Evolutionary conservation across 768 basidiomycete genomes (phyloP).

Genomic region (Pulveroboletus ravenelii): DNA sequence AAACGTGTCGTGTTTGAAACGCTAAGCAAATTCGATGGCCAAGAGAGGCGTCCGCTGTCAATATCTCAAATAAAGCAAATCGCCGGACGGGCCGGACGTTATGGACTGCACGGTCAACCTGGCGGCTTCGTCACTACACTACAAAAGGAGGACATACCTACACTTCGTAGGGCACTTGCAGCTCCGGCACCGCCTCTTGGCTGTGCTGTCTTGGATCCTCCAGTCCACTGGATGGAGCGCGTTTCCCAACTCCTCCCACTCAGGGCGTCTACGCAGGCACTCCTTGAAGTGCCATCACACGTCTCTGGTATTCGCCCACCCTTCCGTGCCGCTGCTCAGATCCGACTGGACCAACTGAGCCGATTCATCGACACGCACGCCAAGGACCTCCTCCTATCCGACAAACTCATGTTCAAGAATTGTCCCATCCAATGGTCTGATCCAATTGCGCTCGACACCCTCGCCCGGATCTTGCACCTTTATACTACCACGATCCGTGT

Average conservation of each 20-base stretch:
- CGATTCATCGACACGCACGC: slow-evolving; percentile 41
- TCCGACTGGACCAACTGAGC: slow-evolving; percentile 29
- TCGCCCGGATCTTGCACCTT: slow-evolving; percentile 18
- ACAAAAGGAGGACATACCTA: slow-evolving; percentile 53
- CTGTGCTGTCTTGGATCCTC: slow-evolving; percentile 45
- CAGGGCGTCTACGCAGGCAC: slow-evolving; percentile 34
- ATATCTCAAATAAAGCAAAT: slow-evolving; percentile 88
- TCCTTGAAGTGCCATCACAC: slow-evolving; percentile 48
- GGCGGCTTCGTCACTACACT: slow-evolving; percentile 76
- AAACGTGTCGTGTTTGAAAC: slow-evolving; percentile 77
- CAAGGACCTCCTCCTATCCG: slow-evolving; percentile 37
- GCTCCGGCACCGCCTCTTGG: slow-evolving; percentile 46
- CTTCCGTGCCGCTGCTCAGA: slow-evolving; percentile 36
- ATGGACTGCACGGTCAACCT: slow-evolving; percentile 54
- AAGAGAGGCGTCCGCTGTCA: slow-evolving; percentile 43
- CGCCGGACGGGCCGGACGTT: slow-evolving; percentile 90
- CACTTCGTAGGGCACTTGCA: slow-evolving; percentile 53
- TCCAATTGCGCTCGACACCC: slow-evolving; percentile 16
- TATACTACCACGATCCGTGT: slow-evolving; percentile 34
- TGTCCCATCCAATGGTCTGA: slow-evolving; percentile 23
- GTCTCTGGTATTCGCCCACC: slow-evolving; percentile 41
- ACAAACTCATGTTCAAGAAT: slow-evolving; percentile 42
- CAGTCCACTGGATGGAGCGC: slow-evolving; percentile 18
- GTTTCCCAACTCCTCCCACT: slow-evolving; percentile 42
- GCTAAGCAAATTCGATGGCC: slow-evolving; percentile 63